Evolutionary conservation across 2,329 filamentous ascomycete species (phyloP), one percentile per base, ranked within the genome.

Genomic region (Macroventuria anomochaeta): DNA sequence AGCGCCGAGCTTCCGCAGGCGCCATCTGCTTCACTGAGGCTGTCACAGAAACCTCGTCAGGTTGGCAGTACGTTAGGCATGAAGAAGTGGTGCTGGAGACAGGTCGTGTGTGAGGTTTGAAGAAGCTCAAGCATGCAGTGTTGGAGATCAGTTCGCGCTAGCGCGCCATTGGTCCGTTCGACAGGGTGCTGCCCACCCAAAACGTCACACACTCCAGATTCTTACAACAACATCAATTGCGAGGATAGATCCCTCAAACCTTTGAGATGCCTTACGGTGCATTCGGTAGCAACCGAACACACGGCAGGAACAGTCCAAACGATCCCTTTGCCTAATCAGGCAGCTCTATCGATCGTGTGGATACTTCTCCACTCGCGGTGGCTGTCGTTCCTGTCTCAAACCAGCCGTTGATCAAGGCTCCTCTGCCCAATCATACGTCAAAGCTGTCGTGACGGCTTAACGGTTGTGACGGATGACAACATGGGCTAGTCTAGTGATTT

Each of bases 1-100:
- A 54, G 57, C 64, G 50, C 64, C 51, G 54, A 63, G 53, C 51
- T 57, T 58, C 31, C 50, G 57, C 59, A 70, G 55, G 60, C 60
- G 64, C 67, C 62, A 55, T 60, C 46, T 51, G 34, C 46, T 55
- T 57, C 49, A 61, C 64, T 67, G 62, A 70, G 67, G 66, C 65
- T 53, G 59, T 57, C 49, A 53, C 62, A 58, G 59, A 44, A 69
- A 57, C 58, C 62, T 66, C 55, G 52, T 53, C 58, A 58, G 53
- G 40, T 46, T 44, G 41, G 59, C 48, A 61, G 46, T 63, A 59
- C 54, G 58, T 60, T 62, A 73, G 67, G 71, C 70, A 74, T 73
- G 68, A 63, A 62, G 50, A 57, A 41, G 52, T 59, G 55, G 58
- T 57, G 63, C 55, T 64, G 65, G 70, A 75, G 72, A 74, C 71